Evolutionary conservation across 208 protist species (phyloP).

Genomic region (Leishmania turanica): DNA sequence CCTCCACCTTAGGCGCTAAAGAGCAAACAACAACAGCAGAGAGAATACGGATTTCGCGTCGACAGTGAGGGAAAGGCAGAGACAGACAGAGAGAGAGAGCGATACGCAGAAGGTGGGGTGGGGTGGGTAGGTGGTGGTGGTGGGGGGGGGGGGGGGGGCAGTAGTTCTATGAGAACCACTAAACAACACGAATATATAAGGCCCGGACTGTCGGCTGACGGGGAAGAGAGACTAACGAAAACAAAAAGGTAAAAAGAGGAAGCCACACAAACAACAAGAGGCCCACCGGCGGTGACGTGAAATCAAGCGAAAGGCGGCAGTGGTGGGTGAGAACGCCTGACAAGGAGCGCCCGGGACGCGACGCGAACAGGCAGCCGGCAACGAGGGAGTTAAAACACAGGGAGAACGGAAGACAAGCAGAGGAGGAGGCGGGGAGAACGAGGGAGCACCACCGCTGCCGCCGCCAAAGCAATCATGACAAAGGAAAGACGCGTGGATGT

Average conservation of each 20-base stretch:
- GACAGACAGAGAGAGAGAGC: no score
- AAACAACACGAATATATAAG: background rate
- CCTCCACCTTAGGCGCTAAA: background rate
- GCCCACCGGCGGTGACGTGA: background rate
- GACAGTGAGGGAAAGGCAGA: background rate
- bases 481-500: no score
- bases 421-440: no score
- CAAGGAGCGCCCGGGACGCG: background rate
- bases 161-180: background rate
- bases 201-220: background rate
- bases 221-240: background rate
- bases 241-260: background rate
- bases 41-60: background rate
- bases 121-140: no score
- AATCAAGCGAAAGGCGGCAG: slow-evolving; percentile 1
- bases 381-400: background rate
- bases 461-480: no score
- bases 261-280: background rate
- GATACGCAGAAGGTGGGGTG: background rate
- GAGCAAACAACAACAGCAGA: background rate
- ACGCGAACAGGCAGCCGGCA: no score
- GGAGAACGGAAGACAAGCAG: background rate
- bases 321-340: background rate
- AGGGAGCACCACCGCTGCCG: no score
- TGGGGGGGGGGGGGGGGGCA: background rate